Conservation (phyloP, 169 alveolate genomes). For the Plasmodium adleri region DNA sequence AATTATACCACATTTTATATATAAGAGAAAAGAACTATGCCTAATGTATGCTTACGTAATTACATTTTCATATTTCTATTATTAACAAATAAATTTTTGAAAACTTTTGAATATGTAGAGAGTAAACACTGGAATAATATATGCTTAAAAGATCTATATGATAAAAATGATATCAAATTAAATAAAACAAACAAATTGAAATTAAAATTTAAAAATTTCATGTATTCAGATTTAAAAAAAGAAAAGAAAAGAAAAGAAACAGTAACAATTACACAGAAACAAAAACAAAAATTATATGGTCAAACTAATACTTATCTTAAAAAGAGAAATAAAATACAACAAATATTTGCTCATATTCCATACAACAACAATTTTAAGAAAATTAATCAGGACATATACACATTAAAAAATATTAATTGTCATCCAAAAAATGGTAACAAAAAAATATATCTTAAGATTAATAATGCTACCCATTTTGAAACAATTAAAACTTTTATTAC, state of each 20-base stretch:
- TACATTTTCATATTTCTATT: constrained; percentile 34
- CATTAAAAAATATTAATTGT: too few species aligned
- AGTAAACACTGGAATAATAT: constrained; percentile 26
- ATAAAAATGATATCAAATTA: constrained; percentile 9
- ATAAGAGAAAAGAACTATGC: constrained; percentile 39
- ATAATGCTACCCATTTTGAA: too few species aligned
- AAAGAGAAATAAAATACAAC: too few species aligned
- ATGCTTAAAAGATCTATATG: neutral
- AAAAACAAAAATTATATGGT: too few species aligned
- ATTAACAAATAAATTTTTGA: constrained; percentile 42
- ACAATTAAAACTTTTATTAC: too few species aligned
- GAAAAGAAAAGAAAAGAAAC: neutral
- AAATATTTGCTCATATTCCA: too few species aligned
- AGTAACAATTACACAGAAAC: too few species aligned
- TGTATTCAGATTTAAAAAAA: constrained; percentile 8
- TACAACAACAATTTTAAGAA: too few species aligned
- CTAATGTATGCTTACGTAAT: constrained; percentile 14
- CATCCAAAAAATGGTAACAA: too few species aligned
- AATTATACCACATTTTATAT: neutral
- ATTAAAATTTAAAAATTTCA: constrained; percentile 12
- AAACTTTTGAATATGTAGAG: constrained; percentile 13
- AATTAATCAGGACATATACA: too few species aligned
- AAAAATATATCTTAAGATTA: too few species aligned
- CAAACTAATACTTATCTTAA: too few species aligned
- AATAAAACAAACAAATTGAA: constrained; percentile 11